These are phyloP conservation scores for Fagopyrum esculentum DNA, from an alignment of 148 eudicot genomes.

Conservation along the genomic window DNA sequence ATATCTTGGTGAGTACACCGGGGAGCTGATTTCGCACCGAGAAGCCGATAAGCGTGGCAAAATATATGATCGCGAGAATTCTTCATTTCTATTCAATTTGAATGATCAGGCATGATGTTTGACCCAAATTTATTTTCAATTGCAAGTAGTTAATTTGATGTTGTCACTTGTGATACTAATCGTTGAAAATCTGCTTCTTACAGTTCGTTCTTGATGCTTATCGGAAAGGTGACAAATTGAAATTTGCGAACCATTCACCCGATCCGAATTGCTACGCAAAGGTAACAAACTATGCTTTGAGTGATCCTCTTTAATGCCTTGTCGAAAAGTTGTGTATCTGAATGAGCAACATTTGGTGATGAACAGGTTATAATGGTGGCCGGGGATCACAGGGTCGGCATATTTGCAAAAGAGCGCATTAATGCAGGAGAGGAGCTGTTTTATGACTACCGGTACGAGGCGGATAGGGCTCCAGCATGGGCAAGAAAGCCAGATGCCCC, in stretches of 20 bases:
- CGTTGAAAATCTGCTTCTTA: constrained; percentile 9
- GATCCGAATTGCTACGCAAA: constrained; percentile 95
- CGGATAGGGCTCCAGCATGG: constrained; percentile 97
- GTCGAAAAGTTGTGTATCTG: not conserved
- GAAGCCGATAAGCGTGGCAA: constrained; percentile 99
- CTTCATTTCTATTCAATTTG: constrained; percentile 87
- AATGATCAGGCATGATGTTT: constrained; percentile 68
- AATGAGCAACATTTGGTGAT: not conserved
- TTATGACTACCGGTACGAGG: constrained; percentile 86
- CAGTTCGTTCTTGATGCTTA: constrained; percentile 98
- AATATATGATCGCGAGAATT: constrained; percentile 92
- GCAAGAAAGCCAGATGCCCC: constrained; percentile 80
- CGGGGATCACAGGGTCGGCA: constrained; percentile 98
- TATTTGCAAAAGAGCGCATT: constrained; percentile 88
- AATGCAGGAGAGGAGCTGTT: constrained; percentile 86
- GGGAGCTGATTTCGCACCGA: constrained; percentile 92
- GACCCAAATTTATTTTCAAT: not conserved
- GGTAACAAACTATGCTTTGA: constrained; percentile 29
- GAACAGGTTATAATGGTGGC: constrained; percentile 87
- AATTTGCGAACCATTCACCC: constrained; percentile 97
- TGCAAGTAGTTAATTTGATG: not conserved
- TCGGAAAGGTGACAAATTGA: constrained; percentile 88
- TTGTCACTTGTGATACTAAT: not conserved
- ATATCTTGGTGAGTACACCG: constrained; percentile 98
- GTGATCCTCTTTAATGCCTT: not conserved